Evolutionary conservation across 139 green algal genomes (phyloP), one percentile per base, ranked within the genome.

Genomic region (Desmodesmus armatus): DNA sequence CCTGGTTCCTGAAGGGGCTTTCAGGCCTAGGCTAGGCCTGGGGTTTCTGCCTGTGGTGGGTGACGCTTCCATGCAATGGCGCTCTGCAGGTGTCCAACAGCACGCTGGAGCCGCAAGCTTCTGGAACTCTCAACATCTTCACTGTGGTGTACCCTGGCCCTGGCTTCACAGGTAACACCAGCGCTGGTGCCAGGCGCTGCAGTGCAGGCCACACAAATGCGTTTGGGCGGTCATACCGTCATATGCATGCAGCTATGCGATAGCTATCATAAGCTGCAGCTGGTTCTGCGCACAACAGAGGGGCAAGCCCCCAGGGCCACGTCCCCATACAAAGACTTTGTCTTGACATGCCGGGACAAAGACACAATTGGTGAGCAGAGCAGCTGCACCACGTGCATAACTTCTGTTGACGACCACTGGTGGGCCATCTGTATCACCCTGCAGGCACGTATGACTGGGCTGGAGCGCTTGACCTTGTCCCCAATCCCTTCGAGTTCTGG

Each of bases 361-460:
- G 13, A 29, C 17, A 33, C 17, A 33, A 33, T 21, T 1, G 17
- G 27, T 69, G 60, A 69, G 60, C 23, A 21, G 17, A 29, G 27
- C 21, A 0, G 51, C 51, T 1, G 21, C 17, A 62, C 17, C 51
- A 15, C 21, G 17, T 19, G 51, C 1, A 27, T 62, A 19, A 1
- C 17, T 15, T 62, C 23, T 37, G 23, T 21, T 69, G 17, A 33
- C 9, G 17, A 15, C 51, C 21, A 15, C 21, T 15, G 17, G 17
- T 27, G 51, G 17, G 27, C 21, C 11, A 25, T 73, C 65, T 29
- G 21, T 41, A 13, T 43, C 9, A 21, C 13, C 21, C 40, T 62
- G 71, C 71, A 79, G 71, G 71, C n/a, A 58, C 21, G 23, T 79
- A 79, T 41, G 71, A 79, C 41, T 79, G 71, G 71, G 47, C 41